Evolutionary conservation across 2,329 filamentous ascomycete species (phyloP), one percentile per base, ranked within the genome.

Genomic region (Colletotrichum navitas): DNA sequence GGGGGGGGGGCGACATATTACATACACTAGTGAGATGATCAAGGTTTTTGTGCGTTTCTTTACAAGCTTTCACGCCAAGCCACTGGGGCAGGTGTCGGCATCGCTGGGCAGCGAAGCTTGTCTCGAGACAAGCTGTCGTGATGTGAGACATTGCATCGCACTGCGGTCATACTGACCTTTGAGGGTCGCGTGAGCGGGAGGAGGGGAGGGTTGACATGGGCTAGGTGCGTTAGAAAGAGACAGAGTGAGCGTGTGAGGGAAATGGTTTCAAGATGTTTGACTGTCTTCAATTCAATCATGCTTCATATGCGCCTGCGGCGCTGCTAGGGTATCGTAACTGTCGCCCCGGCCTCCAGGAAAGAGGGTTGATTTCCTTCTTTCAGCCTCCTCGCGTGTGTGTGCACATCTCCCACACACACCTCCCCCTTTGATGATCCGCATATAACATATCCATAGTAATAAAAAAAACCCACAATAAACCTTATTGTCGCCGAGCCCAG

Each of bases 51-150:
- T 49, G 21, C 24, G 52, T 26, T 18, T 45, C 14, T 24, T 61
- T 43, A 56, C 51, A 71, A 71, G 68, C 68, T 71, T 71, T 71
- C 64, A 21, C 43, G 68, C 68, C 68, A 67, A 71, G 68, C 26
- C 32, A 39, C 64, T 54, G 54, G 61, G 61, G 58, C 68, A 14
- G 29, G 51, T 43, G 32, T 66, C 41, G 51, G 43, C 49, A 29
- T 21, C 41, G 56, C 49, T 63, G 24, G 60, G 60, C 60, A 43
- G 45, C 11, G 41, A 71, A 71, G 68, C 68, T 71, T 71, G 58
- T 71, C 61, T 39, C n/a, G 45, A 39, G 32, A 34, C 5, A 0
- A 41, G 14, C 21, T 29, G 59, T 51, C 45, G 34, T 58, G 34
- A 29, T 29, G 52, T 51, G 34, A 55, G 43, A 58, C 61, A 24